Percentiles rank a stretch among this genome's conserved stretches.
phyloP scores from a whole-genome alignment of 106 monocot genomes.

The Dendrobium catenatum region DNA sequence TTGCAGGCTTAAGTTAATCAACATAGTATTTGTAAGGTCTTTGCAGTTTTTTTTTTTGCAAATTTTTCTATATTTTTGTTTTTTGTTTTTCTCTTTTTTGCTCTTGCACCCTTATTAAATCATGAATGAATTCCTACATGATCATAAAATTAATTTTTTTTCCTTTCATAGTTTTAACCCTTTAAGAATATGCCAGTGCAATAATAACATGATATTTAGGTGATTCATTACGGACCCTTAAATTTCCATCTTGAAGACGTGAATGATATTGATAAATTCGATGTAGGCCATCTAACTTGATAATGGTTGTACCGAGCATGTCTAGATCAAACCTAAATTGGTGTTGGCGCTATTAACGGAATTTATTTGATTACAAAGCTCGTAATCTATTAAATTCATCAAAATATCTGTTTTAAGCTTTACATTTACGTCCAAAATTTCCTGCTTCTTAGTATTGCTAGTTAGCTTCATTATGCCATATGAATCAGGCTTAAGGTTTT shows the following conservation, averaged over 20 bases:
- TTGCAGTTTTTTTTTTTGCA: not conserved
- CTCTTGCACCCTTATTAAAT: not conserved
- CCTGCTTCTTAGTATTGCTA: not conserved
- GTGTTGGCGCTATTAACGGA: not conserved
- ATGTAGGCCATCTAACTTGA: not conserved
- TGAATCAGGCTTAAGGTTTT: too few species aligned
- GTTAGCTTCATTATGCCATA: too few species aligned
- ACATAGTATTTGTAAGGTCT: not conserved
- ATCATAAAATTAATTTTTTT: not conserved
- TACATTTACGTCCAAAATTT: not conserved
- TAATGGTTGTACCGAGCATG: not conserved
- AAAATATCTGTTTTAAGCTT: not conserved
- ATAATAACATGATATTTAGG: not conserved
- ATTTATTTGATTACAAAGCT: not conserved
- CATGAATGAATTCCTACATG: not conserved
- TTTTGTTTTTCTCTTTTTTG: not conserved
- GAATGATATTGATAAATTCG: not conserved
- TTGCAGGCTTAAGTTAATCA: not conserved
- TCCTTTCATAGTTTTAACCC: not conserved
- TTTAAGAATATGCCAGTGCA: not conserved
- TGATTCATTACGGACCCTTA: not conserved
- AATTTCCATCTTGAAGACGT: not conserved
- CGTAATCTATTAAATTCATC: not conserved
- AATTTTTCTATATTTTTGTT: not conserved
- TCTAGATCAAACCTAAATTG: not conserved